Evolutionary conservation across 495 filamentous ascomycete species (phyloP), one percentile per base, ranked within the genome.

Genomic region (Geopyxis carbonaria): DNA sequence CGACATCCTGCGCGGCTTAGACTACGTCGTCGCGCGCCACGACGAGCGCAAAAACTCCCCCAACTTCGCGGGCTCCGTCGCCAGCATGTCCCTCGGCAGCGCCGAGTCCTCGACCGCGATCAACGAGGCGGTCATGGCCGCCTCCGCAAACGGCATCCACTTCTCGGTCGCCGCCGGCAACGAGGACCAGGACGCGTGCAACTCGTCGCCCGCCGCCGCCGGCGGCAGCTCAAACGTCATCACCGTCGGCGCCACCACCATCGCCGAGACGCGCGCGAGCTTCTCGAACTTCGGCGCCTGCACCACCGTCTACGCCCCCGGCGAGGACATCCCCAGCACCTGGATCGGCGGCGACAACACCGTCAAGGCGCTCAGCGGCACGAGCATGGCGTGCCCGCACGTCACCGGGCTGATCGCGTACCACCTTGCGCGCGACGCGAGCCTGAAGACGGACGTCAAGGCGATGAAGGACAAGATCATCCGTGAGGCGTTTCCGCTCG

Each of bases 161-260:
- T 66, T 70, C 39, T 61, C 72, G 43, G 74, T 78, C 20, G 74
- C 74, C 4, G 74, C 74, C 23, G 74, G 74, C n/a, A 78, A 78
- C 57, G 72, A 76, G 43, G 60, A 65, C 38, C 55, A 65, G 45
- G 59, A 76, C 55, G 66, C 73, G 6, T 59, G 54, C 18, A 61
- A 59, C 34, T 67, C 63, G 27, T 69, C 65, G 11, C 73, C 73
- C 31, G 73, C 67, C 19, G 68, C 67, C 27, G 65, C 67, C 9
- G 41, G 32, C 4, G 34, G 19, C 6, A 43, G 34, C 2, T 57
- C 59, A 2, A 54, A 63, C 34, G 70, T 70, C 51, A 60, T 75
- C 47, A 73, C 71, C 25, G 69, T 78, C 34, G 74, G 72, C 21
- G 72, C 74, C 30, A 66, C 71, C 46, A 65, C 69, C 44, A 52